Evolutionary conservation across 1,284 basidiomycete species (phyloP).

Genomic region (Gomphus bonarii): DNA sequence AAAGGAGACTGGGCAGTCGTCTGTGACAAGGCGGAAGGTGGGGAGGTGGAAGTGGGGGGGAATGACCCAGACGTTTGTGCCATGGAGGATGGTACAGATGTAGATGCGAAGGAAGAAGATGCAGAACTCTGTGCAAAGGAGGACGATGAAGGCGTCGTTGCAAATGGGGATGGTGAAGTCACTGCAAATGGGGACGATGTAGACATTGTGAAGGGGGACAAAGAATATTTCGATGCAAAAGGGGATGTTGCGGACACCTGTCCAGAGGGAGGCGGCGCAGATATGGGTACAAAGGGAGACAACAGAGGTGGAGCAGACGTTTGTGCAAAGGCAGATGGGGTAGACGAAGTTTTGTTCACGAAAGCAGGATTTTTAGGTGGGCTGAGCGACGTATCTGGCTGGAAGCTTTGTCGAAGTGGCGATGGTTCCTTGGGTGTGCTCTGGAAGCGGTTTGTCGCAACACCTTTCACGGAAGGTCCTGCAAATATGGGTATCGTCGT

Average conservation of each 20-base stretch:
- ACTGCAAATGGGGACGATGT: not conserved
- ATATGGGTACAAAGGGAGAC: not conserved
- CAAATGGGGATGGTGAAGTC: not conserved
- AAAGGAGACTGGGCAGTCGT: not conserved
- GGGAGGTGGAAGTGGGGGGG: not conserved
- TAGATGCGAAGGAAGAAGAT: not conserved
- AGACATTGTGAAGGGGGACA: not conserved
- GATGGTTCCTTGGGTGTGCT: slow-evolving; percentile 58
- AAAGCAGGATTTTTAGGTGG: slow-evolving; percentile 10
- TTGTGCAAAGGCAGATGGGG: not conserved
- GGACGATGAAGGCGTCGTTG: not conserved
- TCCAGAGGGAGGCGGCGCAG: not conserved
- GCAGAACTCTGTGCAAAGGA: not conserved
- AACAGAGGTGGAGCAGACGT: not conserved
- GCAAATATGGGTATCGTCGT: not conserved
- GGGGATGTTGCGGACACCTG: not conserved
- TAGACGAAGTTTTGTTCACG: not conserved
- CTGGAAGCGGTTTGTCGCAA: not conserved
- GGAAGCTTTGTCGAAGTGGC: slow-evolving; percentile 57
- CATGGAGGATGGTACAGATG: not conserved
- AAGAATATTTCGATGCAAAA: not conserved
- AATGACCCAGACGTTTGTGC: not conserved
- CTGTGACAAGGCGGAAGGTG: not conserved
- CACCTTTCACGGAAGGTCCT: not conserved
- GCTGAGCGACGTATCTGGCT: slow-evolving; percentile 26